Percentiles rank a stretch among this genome's conserved stretches.
phyloP scores from a whole-genome alignment of 2,329 filamentous ascomycete species.

The Coniella vitis region DNA sequence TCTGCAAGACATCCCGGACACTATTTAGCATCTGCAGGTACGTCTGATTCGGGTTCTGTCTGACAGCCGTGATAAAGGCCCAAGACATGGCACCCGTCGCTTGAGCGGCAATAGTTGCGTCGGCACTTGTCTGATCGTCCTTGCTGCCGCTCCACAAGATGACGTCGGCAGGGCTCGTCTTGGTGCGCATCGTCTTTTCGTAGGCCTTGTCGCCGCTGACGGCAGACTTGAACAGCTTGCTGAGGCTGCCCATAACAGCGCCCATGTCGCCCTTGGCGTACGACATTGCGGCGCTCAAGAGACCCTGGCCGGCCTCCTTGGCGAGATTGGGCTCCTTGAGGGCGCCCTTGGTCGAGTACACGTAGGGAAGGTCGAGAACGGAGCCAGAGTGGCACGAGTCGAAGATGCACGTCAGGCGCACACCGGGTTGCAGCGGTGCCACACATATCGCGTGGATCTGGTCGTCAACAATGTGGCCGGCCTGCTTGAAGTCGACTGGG shows the following conservation, averaged over 20 bases:
- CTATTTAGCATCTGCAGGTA: conserved; percentile 95
- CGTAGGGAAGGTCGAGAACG: conserved; percentile 69
- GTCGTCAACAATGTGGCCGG: conserved; percentile 72
- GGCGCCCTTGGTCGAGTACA: conserved; percentile 73
- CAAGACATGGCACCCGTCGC: conserved; percentile 98
- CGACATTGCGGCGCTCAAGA: conserved; percentile 65
- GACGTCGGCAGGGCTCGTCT: conserved; percentile 91
- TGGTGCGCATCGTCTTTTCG: conserved; percentile 75
- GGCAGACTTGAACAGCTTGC: conserved; percentile 82
- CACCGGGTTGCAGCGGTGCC: conserved; percentile 67
- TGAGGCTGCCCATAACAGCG: conserved; percentile 72
- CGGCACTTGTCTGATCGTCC: conserved; percentile 89
- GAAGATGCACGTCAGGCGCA: conserved; percentile 77
- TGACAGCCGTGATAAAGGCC: conserved; percentile 87
- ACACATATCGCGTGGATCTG: conserved; percentile 77
- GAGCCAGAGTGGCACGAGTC: conserved; percentile 74
- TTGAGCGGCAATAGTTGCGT: conserved; percentile 79
- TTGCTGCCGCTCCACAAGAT: conserved; percentile 98
- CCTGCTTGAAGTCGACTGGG: conserved; percentile 62
- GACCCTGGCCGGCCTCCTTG: conserved; percentile 68
- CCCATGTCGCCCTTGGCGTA: conserved; percentile 81
- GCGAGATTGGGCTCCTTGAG: conserved; percentile 77
- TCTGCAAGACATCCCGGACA: conserved; percentile 80
- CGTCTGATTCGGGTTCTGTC: conserved; percentile 90
- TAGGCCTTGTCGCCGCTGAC: conserved; percentile 70